Conservation (phyloP, 176 grass and related monocot species). For the Carex littledalei region DNA sequence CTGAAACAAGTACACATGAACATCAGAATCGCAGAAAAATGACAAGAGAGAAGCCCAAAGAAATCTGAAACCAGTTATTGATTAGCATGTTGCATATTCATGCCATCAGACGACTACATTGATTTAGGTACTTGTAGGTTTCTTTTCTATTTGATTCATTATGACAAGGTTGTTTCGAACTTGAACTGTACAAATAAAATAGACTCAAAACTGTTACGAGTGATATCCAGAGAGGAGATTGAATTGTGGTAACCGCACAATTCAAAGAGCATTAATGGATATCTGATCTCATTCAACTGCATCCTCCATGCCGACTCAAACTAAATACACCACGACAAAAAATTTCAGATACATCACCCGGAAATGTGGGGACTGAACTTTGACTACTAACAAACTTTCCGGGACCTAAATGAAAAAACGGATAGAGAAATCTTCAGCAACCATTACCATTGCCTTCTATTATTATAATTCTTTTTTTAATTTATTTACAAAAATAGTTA, state of each 20-base stretch:
- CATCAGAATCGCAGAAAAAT: background rate
- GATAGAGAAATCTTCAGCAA: too few species aligned
- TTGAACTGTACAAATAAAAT: conserved; percentile 6
- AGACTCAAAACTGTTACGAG: background rate
- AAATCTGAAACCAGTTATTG: background rate
- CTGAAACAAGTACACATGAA: background rate
- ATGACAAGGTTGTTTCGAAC: conserved; percentile 1
- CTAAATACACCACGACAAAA: background rate
- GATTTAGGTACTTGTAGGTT: background rate
- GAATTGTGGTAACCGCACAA: background rate
- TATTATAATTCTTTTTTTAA: too few species aligned
- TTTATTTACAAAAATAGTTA: too few species aligned
- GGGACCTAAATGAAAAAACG: too few species aligned
- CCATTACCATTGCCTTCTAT: too few species aligned
- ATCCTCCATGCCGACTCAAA: background rate
- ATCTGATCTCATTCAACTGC: background rate
- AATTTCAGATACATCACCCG: background rate
- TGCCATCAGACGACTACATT: background rate
- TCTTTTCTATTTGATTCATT: background rate
- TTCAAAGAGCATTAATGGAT: background rate
- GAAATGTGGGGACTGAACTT: background rate
- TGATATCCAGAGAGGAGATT: background rate
- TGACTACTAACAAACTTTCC: too few species aligned
- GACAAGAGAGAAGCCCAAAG: conserved; percentile 2
- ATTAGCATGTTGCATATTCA: background rate